Conservation (phyloP, 225 moss, liverwort and hornwort species). For the Pseudoscleropodium purum region DNA sequence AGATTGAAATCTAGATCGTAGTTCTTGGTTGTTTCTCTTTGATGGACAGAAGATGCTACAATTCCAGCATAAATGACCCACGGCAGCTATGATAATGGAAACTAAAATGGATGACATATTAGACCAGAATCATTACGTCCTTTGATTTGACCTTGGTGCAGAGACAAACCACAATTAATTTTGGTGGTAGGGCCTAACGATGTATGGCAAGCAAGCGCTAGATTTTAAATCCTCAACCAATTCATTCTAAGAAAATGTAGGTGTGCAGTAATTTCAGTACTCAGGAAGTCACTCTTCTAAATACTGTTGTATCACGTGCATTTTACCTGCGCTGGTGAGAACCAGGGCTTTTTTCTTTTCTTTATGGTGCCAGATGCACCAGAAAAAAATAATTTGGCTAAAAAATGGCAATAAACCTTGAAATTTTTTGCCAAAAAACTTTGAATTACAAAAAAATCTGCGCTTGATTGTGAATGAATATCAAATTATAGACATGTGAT, state of each 20-base stretch:
- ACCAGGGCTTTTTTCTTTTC: background rate
- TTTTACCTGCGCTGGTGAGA: conserved; percentile 11
- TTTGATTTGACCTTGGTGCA: conserved; percentile 5
- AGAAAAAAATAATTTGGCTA: no score
- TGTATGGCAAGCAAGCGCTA: background rate
- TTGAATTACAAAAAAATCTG: no score
- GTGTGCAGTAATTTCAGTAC: background rate
- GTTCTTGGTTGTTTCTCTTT: background rate
- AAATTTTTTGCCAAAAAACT: no score
- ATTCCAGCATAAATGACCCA: background rate
- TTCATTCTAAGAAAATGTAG: background rate
- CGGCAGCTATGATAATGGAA: background rate
- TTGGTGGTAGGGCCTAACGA: background rate
- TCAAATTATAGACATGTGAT: no score
- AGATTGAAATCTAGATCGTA: background rate
- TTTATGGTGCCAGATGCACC: no score
- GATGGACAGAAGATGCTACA: background rate
- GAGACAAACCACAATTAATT: background rate
- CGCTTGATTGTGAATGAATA: no score
- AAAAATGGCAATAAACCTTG: no score
- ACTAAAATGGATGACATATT: background rate
- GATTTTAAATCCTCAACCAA: background rate
- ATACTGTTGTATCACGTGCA: background rate
- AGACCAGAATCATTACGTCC: background rate
- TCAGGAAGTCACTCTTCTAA: background rate